Percentiles rank a stretch among this genome's conserved stretches.
phyloP scores from a whole-genome alignment of 1,139 yeast genomes.

The Sugiyamaella grinbergsii region DNA sequence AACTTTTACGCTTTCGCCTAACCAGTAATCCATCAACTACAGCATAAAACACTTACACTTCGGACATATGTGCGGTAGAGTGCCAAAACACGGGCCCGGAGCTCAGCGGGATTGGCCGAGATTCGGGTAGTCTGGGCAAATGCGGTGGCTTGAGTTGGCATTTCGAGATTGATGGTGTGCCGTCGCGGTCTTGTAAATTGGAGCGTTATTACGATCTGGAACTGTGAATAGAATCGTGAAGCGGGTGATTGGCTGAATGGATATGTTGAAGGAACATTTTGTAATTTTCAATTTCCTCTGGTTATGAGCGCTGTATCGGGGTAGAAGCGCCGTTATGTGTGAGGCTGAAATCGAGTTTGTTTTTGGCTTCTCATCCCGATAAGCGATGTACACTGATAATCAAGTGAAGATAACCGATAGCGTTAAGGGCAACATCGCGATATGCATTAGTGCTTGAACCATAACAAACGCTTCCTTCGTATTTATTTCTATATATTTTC shows the following conservation, averaged over 20 bases:
- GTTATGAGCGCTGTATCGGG: conserved; percentile 9
- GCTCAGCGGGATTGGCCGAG: conserved; percentile 61
- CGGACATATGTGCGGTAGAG: conserved; percentile 74
- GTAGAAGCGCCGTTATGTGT: neutral
- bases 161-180: conserved; percentile 31
- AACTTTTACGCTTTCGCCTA: too few relatives aligned
- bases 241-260: conserved; percentile 17
- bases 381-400: neutral
- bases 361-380: too few relatives aligned
- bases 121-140: conserved; percentile 81
- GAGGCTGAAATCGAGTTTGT: neutral
- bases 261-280: too few relatives aligned
- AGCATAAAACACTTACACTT: conserved; percentile 44
- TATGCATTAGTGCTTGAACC: too few relatives aligned
- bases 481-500: too few relatives aligned
- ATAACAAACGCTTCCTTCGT: too few relatives aligned
- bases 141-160: conserved; percentile 75
- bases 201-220: too few relatives aligned
- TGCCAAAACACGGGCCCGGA: conserved; percentile 64
- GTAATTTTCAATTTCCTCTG: too few relatives aligned
- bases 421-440: conserved; percentile 6
- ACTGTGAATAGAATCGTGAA: conserved; percentile 13
- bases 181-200: too few relatives aligned
- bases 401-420: neutral
- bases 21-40: too few relatives aligned